Evolutionary conservation across 495 filamentous ascomycete species (phyloP).

Genomic region (Neurospora sp.): DNA sequence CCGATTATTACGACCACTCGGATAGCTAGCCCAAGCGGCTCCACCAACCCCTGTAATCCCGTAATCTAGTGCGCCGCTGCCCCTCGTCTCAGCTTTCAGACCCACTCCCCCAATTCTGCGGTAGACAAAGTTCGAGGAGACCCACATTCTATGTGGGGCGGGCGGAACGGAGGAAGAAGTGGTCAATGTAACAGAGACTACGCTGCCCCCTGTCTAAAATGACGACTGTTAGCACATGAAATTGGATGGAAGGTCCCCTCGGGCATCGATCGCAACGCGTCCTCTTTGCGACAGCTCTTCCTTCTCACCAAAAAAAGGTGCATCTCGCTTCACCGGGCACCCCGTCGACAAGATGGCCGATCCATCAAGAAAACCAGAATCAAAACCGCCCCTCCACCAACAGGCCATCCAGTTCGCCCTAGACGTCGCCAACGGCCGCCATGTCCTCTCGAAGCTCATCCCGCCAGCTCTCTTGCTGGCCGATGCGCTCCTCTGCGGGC

Average conservation of each 20-base stretch:
- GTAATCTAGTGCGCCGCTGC: background rate
- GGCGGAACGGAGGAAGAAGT: too few species aligned
- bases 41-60: background rate
- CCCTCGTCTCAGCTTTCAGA: too few species aligned
- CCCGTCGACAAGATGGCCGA: background rate
- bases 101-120: too few species aligned
- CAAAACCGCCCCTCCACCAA: too few species aligned
- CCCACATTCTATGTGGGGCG: too few species aligned
- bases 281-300: background rate
- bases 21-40: background rate
- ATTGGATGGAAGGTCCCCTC: background rate
- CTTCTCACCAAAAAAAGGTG: background rate
- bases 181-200: too few species aligned
- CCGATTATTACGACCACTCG: too few species aligned
- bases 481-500: conserved; percentile 61
- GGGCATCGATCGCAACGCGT: background rate
- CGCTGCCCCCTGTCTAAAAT: background rate
- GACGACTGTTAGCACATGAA: background rate
- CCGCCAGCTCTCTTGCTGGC: conserved; percentile 56
- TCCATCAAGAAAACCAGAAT: too few species aligned
- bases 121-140: too few species aligned
- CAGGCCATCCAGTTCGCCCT: background rate
- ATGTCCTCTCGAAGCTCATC: conserved; percentile 28
- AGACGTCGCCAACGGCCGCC: conserved; percentile 32
- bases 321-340: background rate